Evolutionary conservation across 129 eudicot genomes (phyloP).

Genomic region (Saposhnikovia divaricata): DNA sequence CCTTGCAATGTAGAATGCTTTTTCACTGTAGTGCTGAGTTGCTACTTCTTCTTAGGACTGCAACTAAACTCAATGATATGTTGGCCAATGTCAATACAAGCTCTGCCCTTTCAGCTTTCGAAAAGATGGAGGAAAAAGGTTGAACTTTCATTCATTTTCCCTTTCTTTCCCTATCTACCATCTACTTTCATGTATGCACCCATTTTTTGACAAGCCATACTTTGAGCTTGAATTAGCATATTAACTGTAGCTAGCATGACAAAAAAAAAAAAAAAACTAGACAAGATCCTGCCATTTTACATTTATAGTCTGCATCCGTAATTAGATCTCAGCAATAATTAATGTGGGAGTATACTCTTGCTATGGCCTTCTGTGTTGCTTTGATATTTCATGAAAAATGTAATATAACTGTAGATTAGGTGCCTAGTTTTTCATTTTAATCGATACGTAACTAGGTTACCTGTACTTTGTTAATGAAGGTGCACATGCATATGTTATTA

Average conservation of each 20-base stretch:
- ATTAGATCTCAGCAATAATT: background rate
- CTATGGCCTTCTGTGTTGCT: background rate
- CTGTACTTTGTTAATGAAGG: background rate
- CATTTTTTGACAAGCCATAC: background rate
- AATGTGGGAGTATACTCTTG: background rate
- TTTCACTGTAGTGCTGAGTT: conserved; percentile 10
- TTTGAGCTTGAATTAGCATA: background rate
- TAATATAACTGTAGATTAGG: background rate
- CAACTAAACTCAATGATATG: conserved; percentile 89
- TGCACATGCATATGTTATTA: background rate
- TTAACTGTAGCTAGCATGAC: background rate
- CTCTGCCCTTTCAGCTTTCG: conserved; percentile 95
- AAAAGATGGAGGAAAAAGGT: conserved; percentile 99
- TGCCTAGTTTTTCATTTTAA: background rate
- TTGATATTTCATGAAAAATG: background rate
- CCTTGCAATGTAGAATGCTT: conserved; percentile 7
- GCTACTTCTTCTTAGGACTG: conserved; percentile 47
- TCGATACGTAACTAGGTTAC: background rate
- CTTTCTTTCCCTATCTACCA: background rate
- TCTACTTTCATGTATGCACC: background rate
- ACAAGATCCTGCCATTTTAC: background rate
- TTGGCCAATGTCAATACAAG: conserved; percentile 93
- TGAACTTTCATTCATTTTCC: background rate
- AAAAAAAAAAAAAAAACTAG: too few relatives aligned
- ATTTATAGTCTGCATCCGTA: background rate